Evolutionary conservation across 2,329 filamentous ascomycete species (phyloP), one percentile per base, ranked within the genome.

Genomic region (Nigrospora osmanthi): DNA sequence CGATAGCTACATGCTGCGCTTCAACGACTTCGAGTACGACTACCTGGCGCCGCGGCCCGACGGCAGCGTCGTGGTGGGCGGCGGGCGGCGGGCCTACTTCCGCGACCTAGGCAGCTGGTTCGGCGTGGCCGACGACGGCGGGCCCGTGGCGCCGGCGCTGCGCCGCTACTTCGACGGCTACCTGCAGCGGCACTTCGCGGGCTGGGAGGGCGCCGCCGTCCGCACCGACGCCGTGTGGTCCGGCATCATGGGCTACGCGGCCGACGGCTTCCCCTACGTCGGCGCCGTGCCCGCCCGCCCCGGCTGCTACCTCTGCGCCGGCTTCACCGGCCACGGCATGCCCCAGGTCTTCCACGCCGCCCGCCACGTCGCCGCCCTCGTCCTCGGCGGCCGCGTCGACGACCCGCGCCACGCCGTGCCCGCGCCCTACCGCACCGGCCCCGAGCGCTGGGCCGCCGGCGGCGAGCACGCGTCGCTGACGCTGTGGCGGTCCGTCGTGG

Each of bases 321-420:
- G 68, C 3, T 71, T 69, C 49, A 66, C 63, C 47, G 67, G 69
- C 0, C 65, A 69, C 47, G 68, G 67, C 3, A 71, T 70, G 67
- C 58, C 64, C 6, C 44, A 65, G 11, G 61, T 65, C 41, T 61
- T 58, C 31, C 58, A 63, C 4, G 52, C 55, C 16, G 59, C 61
- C 15, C 60, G 61, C 46, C 65, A 58, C 0, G 44, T 69, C 14
- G 66, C 58, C 14, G 17, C 23, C 15, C 16, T 35, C 1, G 15
- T 42, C 6, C 40, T 42, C 13, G 23, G 23, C 6, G 40, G 40
- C 17, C 17, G 28, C 31, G 40, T 42, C 1, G 40, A 42, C 1
- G 40, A 42, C 4, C 19, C 33, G 32, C 12, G 35, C 12, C 17
- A 42, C n/a, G 40, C 40, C 5, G 40, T 42, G 32, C 40, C 40